phyloP scores from a whole-genome alignment of 805 yeast species.

The Kregervanrija fluxuum region DNA sequence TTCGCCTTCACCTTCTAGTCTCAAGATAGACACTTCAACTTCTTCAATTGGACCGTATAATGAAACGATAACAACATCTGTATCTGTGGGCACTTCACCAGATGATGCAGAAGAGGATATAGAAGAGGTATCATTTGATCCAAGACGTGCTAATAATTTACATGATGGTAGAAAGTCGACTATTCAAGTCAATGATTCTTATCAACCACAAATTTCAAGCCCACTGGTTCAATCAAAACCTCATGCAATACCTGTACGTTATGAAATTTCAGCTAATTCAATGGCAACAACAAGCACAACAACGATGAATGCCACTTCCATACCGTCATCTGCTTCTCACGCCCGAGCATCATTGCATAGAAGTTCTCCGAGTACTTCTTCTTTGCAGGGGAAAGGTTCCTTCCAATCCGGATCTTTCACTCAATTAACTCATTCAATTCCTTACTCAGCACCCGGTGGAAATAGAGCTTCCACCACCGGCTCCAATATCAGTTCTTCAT shows the following conservation, averaged over 20 bases:
- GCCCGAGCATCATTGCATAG: slow-evolving; percentile 1
- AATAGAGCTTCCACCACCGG: slow-evolving; percentile 19
- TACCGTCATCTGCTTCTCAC: no score
- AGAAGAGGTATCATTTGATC: slow-evolving; percentile 3
- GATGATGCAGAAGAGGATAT: slow-evolving; percentile 15
- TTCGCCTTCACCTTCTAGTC: slow-evolving; percentile 13
- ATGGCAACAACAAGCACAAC: slow-evolving; percentile 6
- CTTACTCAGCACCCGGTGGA: slow-evolving; percentile 69
- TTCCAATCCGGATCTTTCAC: slow-evolving; percentile 22
- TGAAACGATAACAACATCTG: slow-evolving; percentile 27
- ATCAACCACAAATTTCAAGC: no score
- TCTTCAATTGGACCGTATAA: slow-evolving; percentile 12
- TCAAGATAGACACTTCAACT: neutral
- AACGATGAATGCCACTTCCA: slow-evolving; percentile 6
- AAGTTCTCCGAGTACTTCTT: slow-evolving; percentile 4
- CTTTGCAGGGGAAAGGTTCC: neutral
- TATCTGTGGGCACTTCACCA: slow-evolving; percentile 28
- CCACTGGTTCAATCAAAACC: no score
- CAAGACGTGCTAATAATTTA: slow-evolving; percentile 2
- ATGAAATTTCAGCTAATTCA: neutral
- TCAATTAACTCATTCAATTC: slow-evolving; percentile 54
- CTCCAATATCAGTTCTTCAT: slow-evolving; percentile 18
- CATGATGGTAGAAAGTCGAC: no score
- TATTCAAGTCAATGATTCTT: no score
- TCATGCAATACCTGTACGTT: no score